Conservation (phyloP, 805 yeast species). For the Kregervanrija delftensis region DNA sequence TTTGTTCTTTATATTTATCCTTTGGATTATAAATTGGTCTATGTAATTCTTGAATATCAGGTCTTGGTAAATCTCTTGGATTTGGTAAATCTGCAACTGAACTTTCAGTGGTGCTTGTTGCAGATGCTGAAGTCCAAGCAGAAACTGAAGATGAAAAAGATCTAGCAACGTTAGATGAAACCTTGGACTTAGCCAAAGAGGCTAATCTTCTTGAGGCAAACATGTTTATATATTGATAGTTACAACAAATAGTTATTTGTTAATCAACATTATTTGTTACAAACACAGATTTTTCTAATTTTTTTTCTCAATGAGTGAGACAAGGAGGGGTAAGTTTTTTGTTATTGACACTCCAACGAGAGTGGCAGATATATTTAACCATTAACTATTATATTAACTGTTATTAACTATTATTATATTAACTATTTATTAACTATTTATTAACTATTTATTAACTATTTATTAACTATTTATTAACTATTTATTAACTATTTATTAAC, state of each 20-base stretch:
- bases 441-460: not conserved
- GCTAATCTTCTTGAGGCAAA: too few relatives aligned
- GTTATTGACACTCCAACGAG: too few relatives aligned
- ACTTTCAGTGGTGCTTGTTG: slow-evolving; percentile 6
- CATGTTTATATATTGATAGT: too few relatives aligned
- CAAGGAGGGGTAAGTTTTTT: too few relatives aligned
- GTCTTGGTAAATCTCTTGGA: slow-evolving; percentile 29
- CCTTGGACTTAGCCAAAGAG: too few relatives aligned
- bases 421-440: not conserved
- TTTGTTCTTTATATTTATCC: slow-evolving; percentile 59
- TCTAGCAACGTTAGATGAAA: slow-evolving; percentile 3
- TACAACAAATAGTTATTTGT: too few relatives aligned
- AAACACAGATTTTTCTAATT: too few relatives aligned
- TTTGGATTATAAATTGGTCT: slow-evolving; percentile 67
- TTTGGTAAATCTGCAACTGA: slow-evolving; percentile 25
- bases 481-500: not conserved
- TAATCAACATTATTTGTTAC: too few relatives aligned
- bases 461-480: too few relatives aligned
- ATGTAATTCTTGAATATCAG: slow-evolving; percentile 26
- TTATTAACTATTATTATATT: not conserved
- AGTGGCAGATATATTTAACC: too few relatives aligned
- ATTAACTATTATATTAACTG: too few relatives aligned
- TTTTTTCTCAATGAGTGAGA: too few relatives aligned
- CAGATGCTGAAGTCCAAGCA: slow-evolving; percentile 7
- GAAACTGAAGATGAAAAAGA: slow-evolving; percentile 1